Evolutionary conservation across 225 moss, liverwort and hornwort genomes (phyloP).

Genomic region (Straminergon stramineum): DNA sequence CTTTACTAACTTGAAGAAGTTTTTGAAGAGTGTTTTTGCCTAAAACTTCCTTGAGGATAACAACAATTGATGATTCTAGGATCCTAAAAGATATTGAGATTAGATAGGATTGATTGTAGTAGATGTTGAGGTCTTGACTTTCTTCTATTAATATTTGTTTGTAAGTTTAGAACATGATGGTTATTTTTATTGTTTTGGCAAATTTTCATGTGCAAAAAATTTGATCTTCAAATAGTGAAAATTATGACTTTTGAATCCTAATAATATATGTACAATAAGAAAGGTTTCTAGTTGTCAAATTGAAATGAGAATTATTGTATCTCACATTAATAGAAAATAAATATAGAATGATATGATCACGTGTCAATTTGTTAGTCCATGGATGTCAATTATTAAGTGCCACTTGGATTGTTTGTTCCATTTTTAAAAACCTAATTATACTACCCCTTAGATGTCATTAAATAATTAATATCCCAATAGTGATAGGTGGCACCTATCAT

Average conservation of each 20-base stretch:
- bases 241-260: neutral
- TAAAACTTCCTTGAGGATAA: neutral
- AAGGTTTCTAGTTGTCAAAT: neutral
- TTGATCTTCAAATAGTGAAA: neutral
- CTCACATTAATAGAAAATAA: neutral
- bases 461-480: neutral
- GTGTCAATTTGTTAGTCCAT: neutral
- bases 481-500: neutral
- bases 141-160: neutral
- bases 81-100: neutral
- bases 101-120: neutral
- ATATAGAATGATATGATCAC: neutral
- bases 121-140: neutral
- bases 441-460: neutral
- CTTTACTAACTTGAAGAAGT: neutral
- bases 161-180: neutral
- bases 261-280: rapidly evolving
- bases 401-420: neutral
- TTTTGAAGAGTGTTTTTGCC: rapidly evolving
- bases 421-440: neutral
- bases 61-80: neutral
- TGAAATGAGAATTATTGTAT: neutral
- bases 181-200: neutral
- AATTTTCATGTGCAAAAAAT: neutral
- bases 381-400: neutral